Percentiles rank a stretch among this genome's conserved stretches.
These are phyloP conservation scores for Citeromyces hawaiiensis DNA, from an alignment of 1,139 yeast species.

Conservation along the genomic window DNA sequence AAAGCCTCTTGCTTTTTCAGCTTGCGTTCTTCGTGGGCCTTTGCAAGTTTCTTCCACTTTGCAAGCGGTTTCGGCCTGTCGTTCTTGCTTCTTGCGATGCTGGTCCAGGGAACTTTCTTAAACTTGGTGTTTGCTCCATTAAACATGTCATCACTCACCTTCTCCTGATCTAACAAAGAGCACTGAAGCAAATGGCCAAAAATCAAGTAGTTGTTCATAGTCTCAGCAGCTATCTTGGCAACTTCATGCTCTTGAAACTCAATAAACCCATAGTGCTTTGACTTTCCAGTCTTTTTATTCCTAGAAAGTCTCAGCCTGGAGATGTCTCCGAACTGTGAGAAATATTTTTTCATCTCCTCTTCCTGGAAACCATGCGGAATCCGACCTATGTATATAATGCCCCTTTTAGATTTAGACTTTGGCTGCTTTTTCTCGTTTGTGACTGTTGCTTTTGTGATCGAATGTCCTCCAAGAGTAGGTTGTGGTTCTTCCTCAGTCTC, in stretches of 20 bases:
- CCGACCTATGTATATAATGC: constrained; percentile 82
- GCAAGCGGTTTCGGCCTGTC: constrained; percentile 44
- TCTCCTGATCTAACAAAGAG: constrained; percentile 32
- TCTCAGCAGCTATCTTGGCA: constrained; percentile 81
- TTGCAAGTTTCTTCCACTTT: constrained; percentile 45
- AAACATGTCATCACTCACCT: constrained; percentile 31
- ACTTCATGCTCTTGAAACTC: constrained; percentile 68
- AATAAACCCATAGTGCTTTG: constrained; percentile 87
- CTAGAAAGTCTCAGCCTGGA: constrained; percentile 70
- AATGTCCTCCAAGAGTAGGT: constrained; percentile 14
- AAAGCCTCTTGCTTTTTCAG: constrained; percentile 35
- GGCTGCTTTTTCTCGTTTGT: constrained; percentile 12
- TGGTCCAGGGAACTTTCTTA: constrained; percentile 51
- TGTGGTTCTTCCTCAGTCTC: constrained; percentile 5
- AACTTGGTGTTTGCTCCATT: constrained; percentile 41
- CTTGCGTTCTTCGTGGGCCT: constrained; percentile 31
- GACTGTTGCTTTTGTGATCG: constrained; percentile 5
- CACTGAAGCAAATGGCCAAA: constrained; percentile 79
- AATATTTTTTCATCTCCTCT: constrained; percentile 65
- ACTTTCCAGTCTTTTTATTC: constrained; percentile 80
- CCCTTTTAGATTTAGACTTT: constrained; percentile 22
- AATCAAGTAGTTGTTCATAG: constrained; percentile 88
- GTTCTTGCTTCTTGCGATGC: constrained; percentile 36
- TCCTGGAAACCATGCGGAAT: constrained; percentile 91
- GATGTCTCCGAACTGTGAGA: constrained; percentile 80